Base-by-base conservation (phyloP, 2,329 filamentous ascomycete genomes). In the Clonostachys rosea region DNA sequence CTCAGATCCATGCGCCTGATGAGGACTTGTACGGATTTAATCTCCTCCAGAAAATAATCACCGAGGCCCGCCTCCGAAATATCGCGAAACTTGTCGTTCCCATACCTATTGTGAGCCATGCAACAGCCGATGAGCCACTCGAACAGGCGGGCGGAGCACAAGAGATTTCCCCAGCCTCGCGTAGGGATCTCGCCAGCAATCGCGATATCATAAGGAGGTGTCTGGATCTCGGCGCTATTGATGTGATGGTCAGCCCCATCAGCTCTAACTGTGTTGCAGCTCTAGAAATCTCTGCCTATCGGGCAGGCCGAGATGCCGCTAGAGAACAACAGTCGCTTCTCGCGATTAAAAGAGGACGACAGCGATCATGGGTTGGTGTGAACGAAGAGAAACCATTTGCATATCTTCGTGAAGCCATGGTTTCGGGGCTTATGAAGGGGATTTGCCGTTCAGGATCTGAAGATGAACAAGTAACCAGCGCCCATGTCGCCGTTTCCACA, bases 351-450 rank as follows among this genome's bases (percentile, higher is more conserved):
- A 83, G 86, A 55, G 83, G 85, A 41, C 80, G 91, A 47, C 95
- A 95, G 65, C 81, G 90, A 46, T 96, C 91, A 0, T 96, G 91
- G 91, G 90, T 96, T 40, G 91, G 91, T 24, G 79, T 95, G 11
- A 82, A 89, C 59, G 88, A 92, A 55, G 81, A 89, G 56, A 87
- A 91, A 62, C 90, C 91, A 2, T 96, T 91, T 68, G 85, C 89
- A 14, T 96, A 96, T 67, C 70, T 96, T 47, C 79, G 91, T 50
- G 91, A 96, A 69, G 89, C 88, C 44, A 96, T 96, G 90, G 91
- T 96, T 6, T 94, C 90, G 2, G 85, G 85, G 48, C 76, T 96
- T 48, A 94, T 96, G 88, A 86, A 85, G 58, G 84, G 89, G 36
- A 96, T 96, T 47, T 96, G 91, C 65, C 87, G 86, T 52, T 80